phyloP scores from a whole-genome alignment of 2,329 filamentous ascomycete species.

The Calonectria ilicicola region DNA sequence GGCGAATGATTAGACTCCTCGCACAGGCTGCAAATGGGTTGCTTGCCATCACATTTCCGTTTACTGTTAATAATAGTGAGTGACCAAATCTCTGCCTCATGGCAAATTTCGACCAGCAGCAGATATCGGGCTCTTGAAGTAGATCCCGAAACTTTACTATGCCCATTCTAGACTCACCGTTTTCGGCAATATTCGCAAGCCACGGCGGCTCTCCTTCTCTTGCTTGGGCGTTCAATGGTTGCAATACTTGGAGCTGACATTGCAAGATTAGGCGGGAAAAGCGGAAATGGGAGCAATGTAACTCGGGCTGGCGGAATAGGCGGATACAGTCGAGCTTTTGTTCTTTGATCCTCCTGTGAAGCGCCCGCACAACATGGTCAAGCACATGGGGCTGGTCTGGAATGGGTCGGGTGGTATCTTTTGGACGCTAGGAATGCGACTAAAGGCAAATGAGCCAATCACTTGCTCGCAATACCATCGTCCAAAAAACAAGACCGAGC shows the following conservation, averaged over 20 bases:
- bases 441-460: neutral
- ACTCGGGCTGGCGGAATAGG: neutral
- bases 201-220: conserved; percentile 40
- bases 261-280: neutral
- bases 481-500: neutral
- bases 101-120: neutral
- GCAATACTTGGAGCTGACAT: neutral
- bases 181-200: conserved; percentile 38
- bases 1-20: conserved; percentile 35
- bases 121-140: neutral
- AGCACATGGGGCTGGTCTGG: neutral
- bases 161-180: conserved; percentile 14
- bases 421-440: neutral
- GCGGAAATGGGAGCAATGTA: neutral
- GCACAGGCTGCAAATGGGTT: conserved; percentile 33
- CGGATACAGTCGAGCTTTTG: neutral
- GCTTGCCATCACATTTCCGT: conserved; percentile 35
- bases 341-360: neutral
- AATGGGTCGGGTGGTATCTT: neutral
- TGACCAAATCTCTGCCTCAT: neutral
- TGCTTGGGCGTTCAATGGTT: neutral
- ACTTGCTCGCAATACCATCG: neutral
- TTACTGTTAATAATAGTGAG: conserved; percentile 15
- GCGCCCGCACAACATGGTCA: neutral
- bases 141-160: neutral